Base-by-base conservation (phyloP, 441 rosid genomes). In the Adansonia gregorii region DNA sequence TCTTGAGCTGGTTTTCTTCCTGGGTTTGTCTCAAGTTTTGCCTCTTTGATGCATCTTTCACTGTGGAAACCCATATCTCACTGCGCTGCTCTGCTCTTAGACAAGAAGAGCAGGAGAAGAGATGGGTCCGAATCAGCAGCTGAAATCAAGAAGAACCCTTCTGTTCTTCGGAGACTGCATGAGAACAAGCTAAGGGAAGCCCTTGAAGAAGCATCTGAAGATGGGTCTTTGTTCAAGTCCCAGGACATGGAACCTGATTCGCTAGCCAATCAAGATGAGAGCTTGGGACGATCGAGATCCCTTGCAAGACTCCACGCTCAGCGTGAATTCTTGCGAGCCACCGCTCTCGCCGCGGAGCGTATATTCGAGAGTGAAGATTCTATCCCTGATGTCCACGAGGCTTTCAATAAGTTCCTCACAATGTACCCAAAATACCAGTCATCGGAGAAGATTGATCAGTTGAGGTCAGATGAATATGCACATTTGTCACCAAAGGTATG, bases 1-100 rank as follows among this genome's bases (percentile, higher is more conserved):
- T 80, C 79, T 78, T 74, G 72, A 76, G 79, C 67, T 81, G 58
- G 77, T 81, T 76, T 78, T 72, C 24, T 74, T 78, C 52, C 70
- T 72, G 76, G 79, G 76, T 48, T 65, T 77, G 64, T 59, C 41
- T 58, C 70, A 66, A 58, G 48, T 75, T 61, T 80, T 78, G 65
- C 80, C 81, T 85, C 66, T 82, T 86, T 88, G 82, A 95, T 95
- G 99, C 97, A 94, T 92, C 90, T 93, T 83, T 89, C 97, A 81
- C 84, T 92, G 88, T 95, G 98, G 99, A 95, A 95, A 83, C 98
- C 97, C 73, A 88, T 95, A 82, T 91, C 97, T 74, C 95, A 94
- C 86, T 94, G 99, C 80, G 97, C 99, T 88, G 91, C 99, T 84
- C 92, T 94, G 54, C 82, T 95, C 86, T 82, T 92, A 69, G 97